Evolutionary conservation across 208 protist genomes (phyloP).

Genomic region (Pavlovales sp.): DNA sequence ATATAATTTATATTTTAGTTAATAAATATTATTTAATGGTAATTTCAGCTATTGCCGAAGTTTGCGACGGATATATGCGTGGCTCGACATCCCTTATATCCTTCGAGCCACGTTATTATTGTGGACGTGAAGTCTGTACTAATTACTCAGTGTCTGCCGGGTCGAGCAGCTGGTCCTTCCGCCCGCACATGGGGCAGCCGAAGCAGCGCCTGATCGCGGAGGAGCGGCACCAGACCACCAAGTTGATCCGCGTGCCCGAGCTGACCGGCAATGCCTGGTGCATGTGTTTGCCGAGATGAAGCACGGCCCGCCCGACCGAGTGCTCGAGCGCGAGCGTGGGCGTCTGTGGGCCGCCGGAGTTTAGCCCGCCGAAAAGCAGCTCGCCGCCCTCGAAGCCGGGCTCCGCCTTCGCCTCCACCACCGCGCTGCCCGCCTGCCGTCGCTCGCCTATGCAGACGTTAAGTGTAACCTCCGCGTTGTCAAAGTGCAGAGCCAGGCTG

Average conservation of each 20-base stretch:
- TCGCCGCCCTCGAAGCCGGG: slow-evolving; percentile 7
- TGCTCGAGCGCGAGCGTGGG: not conserved
- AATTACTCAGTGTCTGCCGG: too few relatives aligned
- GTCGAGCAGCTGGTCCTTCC: slow-evolving; percentile 5
- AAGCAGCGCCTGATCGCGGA: not conserved
- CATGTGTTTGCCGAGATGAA: slow-evolving; percentile 7
- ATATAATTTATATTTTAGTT: too few relatives aligned
- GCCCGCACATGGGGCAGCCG: slow-evolving; percentile 28
- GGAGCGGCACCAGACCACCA: slow-evolving; percentile 26
- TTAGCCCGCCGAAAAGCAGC: not conserved
- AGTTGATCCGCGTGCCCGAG: slow-evolving; percentile 9
- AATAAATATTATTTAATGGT: too few relatives aligned
- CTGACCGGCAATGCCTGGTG: slow-evolving; percentile 21
- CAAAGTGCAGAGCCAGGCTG: not conserved
- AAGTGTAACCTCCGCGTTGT: slow-evolving; percentile 33
- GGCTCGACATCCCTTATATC: too few relatives aligned
- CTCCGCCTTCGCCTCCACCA: too few relatives aligned
- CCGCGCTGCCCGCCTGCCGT: too few relatives aligned
- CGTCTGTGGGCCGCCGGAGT: not conserved
- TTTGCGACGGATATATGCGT: too few relatives aligned
- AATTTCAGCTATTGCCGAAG: too few relatives aligned
- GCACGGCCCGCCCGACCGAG: not conserved
- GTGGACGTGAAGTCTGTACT: too few relatives aligned
- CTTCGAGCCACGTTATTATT: too few relatives aligned
- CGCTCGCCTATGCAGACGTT: not conserved